Percentiles rank a stretch among this genome's conserved stretches.
Conservation (phyloP, 139 green algal genomes). For the Volvox reticuliferus region DNA sequence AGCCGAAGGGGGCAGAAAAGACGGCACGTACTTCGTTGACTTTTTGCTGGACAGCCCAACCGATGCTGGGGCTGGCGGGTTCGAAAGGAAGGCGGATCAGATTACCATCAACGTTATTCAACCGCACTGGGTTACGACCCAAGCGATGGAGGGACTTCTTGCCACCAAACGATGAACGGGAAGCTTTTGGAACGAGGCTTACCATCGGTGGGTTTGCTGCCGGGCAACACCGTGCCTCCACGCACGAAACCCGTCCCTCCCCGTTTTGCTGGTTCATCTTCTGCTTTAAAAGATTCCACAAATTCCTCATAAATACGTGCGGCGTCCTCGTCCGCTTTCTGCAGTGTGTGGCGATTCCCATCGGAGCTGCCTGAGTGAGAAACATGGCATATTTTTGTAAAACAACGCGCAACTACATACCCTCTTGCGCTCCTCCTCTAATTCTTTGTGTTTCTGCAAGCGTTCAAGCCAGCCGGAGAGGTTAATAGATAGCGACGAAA, state of each 20-base stretch:
- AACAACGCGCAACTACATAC: constrained; percentile 47
- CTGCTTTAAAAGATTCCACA: constrained; percentile 86
- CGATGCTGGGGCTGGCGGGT: neutral
- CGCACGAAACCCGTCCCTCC: constrained; percentile 68
- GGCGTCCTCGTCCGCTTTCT: constrained; percentile 88
- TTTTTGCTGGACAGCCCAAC: constrained; percentile 37
- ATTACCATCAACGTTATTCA: too few relatives aligned
- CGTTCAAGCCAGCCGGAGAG: neutral
- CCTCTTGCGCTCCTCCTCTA: constrained; percentile 89
- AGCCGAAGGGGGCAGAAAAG: constrained; percentile 76
- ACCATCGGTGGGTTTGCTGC: constrained; percentile 57
- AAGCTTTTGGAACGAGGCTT: neutral
- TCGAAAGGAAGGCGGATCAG: neutral
- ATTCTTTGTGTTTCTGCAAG: constrained; percentile 89
- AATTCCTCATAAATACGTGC: constrained; percentile 94
- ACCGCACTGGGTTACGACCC: too few relatives aligned
- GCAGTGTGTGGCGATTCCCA: constrained; percentile 13
- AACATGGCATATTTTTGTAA: neutral
- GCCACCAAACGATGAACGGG: too few relatives aligned
- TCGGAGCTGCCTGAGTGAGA: neutral
- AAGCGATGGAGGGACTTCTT: too few relatives aligned
- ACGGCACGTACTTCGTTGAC: constrained; percentile 78
- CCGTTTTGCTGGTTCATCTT: constrained; percentile 46
- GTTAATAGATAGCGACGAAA: neutral
- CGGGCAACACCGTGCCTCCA: constrained; percentile 79